Evolutionary conservation across 768 basidiomycete genomes (phyloP).

Genomic region (Podaxis sp.): DNA sequence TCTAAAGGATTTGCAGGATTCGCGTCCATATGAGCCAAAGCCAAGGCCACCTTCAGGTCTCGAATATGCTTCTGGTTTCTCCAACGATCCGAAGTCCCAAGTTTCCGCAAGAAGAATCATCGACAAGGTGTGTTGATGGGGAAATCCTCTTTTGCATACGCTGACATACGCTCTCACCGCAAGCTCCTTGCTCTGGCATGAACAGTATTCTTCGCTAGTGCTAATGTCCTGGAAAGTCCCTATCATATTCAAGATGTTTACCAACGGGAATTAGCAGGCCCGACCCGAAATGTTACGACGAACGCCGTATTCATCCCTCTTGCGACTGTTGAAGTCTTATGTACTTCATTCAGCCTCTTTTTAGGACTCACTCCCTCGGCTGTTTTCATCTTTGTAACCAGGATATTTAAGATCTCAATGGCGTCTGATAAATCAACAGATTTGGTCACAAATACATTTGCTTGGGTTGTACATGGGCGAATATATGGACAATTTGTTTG

Average conservation of each 20-base stretch:
- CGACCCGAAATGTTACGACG: no score
- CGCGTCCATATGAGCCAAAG: background rate
- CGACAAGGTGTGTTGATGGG: background rate
- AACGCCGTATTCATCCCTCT: background rate
- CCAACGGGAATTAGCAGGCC: no score
- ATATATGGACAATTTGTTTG: background rate
- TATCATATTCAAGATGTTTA: no score
- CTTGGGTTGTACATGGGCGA: background rate
- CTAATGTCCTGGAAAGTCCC: no score
- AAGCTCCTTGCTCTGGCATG: no score
- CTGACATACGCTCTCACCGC: no score
- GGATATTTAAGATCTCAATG: no score
- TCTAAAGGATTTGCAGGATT: background rate
- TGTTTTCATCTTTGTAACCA: no score
- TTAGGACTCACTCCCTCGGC: no score
- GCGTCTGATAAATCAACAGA: no score
- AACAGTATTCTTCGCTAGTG: no score
- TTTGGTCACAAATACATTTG: background rate
- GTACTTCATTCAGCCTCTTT: no score
- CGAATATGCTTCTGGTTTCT: background rate
- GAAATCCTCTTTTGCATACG: background rate
- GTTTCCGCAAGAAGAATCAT: background rate
- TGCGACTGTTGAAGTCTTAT: background rate
- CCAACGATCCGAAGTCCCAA: background rate
- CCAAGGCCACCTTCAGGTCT: rapidly evolving